A percentile compares a stretch with the other conserved stretches of the same genome.
phyloP scores from a whole-genome alignment of 768 basidiomycete species.

The Obba rivulosa region DNA sequence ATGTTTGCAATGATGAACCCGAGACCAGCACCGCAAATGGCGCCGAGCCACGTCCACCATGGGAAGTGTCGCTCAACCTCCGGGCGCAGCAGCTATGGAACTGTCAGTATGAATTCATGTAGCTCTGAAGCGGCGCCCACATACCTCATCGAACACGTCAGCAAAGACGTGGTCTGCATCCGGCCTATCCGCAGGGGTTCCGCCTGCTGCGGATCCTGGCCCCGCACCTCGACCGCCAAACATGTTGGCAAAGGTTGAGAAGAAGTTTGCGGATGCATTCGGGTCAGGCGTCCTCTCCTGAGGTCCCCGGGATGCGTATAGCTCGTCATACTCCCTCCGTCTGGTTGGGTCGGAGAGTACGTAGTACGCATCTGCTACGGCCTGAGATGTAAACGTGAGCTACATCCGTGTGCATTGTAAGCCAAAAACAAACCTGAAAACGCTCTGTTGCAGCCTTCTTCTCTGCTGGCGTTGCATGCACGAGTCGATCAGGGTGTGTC shows the following conservation, averaged over 20 bases:
- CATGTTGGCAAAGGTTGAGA: constrained; percentile 67
- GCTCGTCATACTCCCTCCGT: constrained; percentile 64
- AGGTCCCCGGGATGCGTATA: constrained; percentile 51
- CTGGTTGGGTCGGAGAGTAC: constrained; percentile 78
- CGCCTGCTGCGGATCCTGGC: constrained; percentile 23
- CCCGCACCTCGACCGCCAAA: constrained; percentile 46
- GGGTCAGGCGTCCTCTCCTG: constrained; percentile 57
- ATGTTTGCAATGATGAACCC: constrained; percentile 61
- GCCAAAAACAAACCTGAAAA: constrained; percentile 57
- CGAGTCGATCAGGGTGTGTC: constrained; percentile 85
- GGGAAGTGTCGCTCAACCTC: constrained; percentile 69
- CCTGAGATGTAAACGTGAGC: constrained; percentile 33
- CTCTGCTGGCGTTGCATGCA: constrained; percentile 64
- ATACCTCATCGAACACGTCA: constrained; percentile 88
- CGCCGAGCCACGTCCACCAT: constrained; percentile 73
- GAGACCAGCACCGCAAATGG: constrained; percentile 59
- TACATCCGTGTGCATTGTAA: neutral
- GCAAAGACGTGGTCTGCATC: constrained; percentile 80
- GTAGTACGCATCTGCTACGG: constrained; percentile 92
- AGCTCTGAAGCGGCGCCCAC: constrained; percentile 10
- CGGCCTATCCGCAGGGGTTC: constrained; percentile 43
- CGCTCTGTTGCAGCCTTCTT: constrained; percentile 72
- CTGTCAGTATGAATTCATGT: neutral
- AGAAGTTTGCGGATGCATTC: constrained; percentile 67
- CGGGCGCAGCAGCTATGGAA: constrained; percentile 62